Evolutionary conservation across 192 early-diverging fungal species (phyloP).

Genomic region (Haplosporangium gracile): DNA sequence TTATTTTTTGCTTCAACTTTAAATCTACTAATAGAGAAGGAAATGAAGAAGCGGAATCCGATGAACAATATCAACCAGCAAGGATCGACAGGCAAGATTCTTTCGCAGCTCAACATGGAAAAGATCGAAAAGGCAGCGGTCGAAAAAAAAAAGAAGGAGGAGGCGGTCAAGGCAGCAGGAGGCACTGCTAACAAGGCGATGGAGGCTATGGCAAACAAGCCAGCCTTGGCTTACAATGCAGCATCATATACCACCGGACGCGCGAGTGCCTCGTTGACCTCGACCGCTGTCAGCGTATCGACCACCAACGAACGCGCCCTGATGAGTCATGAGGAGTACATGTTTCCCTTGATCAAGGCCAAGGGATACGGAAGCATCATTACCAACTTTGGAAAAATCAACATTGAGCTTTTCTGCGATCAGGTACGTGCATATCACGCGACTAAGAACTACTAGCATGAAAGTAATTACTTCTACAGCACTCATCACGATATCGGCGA

Average conservation of each 20-base stretch:
- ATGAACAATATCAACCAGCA: slow-evolving; percentile 74
- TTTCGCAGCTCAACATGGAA: slow-evolving; percentile 50
- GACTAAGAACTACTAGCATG: not conserved
- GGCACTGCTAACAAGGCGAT: slow-evolving; percentile 23
- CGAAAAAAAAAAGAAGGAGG: slow-evolving; percentile 30
- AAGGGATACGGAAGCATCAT: slow-evolving; percentile 84
- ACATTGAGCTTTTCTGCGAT: slow-evolving; percentile 84
- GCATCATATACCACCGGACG: slow-evolving; percentile 87
- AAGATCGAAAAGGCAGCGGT: slow-evolving; percentile 47
- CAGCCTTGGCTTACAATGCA: slow-evolving; percentile 76
- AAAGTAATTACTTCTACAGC: slow-evolving; percentile 23
- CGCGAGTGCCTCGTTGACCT: slow-evolving; percentile 88
- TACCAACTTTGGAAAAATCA: slow-evolving; percentile 88
- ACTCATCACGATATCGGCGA: not conserved
- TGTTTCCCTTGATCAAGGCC: slow-evolving; percentile 86
- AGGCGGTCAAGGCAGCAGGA: slow-evolving; percentile 29
- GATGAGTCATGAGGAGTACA: slow-evolving; percentile 88
- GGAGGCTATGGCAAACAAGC: slow-evolving; percentile 57
- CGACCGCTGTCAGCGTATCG: slow-evolving; percentile 80
- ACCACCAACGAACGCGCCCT: slow-evolving; percentile 78
- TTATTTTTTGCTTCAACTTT: not conserved
- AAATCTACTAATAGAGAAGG: slow-evolving; percentile 37
- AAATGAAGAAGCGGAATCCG: slow-evolving; percentile 63
- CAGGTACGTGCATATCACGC: slow-evolving; percentile 60
- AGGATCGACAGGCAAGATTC: slow-evolving; percentile 45